A percentile compares a stretch with the other conserved stretches of the same genome.
Evolutionary conservation across 768 basidiomycete genomes (phyloP).

Genomic region (Leucocoprinus leucothites): DNA sequence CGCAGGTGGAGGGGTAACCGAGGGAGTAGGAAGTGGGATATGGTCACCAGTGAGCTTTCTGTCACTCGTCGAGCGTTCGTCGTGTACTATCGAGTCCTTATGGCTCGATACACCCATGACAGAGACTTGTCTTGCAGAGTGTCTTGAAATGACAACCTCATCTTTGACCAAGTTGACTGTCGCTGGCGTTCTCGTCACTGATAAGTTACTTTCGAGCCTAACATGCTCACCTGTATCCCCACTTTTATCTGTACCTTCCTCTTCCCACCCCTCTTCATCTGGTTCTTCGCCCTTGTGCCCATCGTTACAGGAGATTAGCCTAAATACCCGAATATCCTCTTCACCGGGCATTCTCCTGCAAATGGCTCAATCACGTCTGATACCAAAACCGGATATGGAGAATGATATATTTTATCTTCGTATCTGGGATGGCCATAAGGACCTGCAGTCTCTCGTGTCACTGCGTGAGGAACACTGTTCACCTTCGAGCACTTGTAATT

Average conservation of each 20-base stretch:
- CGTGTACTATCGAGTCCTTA: constrained; percentile 25
- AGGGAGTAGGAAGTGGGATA: constrained; percentile 8
- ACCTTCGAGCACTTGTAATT: not conserved
- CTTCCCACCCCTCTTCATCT: not conserved
- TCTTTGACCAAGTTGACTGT: constrained; percentile 25
- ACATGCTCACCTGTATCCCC: constrained; percentile 11
- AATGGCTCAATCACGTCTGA: constrained; percentile 24
- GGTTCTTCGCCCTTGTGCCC: constrained; percentile 15
- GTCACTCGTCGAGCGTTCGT: constrained; percentile 26
- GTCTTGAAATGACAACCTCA: constrained; percentile 20
- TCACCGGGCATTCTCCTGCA: constrained; percentile 16
- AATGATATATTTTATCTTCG: not conserved
- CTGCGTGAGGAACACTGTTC: not conserved
- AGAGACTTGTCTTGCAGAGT: constrained; percentile 24
- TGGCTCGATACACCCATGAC: constrained; percentile 26
- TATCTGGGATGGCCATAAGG: constrained; percentile 12
- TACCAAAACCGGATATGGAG: not conserved
- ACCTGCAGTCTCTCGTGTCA: constrained; percentile 1
- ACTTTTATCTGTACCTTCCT: not conserved
- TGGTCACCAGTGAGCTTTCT: constrained; percentile 27
- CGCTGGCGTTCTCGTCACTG: constrained; percentile 21
- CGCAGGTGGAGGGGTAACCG: constrained; percentile 12
- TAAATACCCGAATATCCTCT: constrained; percentile 21
- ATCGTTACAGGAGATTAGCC: constrained; percentile 19
- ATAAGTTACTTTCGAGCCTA: constrained; percentile 20